Evolutionary conservation across 345 rosid genomes (phyloP).

Genomic region (Salix purpurea): DNA sequence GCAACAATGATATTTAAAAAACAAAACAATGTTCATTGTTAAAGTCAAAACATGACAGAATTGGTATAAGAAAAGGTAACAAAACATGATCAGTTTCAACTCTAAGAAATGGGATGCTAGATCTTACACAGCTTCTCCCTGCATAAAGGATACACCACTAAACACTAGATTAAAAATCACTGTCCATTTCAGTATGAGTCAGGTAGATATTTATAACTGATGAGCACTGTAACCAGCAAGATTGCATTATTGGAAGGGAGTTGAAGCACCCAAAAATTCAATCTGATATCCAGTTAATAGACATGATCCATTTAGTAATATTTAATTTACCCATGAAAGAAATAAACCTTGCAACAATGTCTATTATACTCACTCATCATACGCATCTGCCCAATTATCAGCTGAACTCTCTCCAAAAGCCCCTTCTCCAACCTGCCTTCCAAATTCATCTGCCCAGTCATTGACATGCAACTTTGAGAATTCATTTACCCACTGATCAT

Average conservation of each 20-base stretch:
- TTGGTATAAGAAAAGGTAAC: background rate
- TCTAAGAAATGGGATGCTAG: background rate
- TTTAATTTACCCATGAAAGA: background rate
- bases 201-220: background rate
- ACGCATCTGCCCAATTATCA: constrained; percentile 87
- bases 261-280: background rate
- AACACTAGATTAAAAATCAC: background rate
- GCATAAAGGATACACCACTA: background rate
- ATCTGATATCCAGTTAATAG: background rate
- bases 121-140: background rate
- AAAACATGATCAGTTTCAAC: background rate
- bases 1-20: background rate
- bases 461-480: constrained; percentile 84
- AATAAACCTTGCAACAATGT: constrained; percentile 13
- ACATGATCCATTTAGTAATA: background rate
- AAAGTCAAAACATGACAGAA: background rate
- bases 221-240: background rate
- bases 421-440: constrained; percentile 61
- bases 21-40: background rate
- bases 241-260: background rate
- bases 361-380: constrained; percentile 78
- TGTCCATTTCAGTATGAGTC: background rate
- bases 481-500: constrained; percentile 93
- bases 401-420: constrained; percentile 55
- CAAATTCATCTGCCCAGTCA: constrained; percentile 97